phyloP scores from a whole-genome alignment of 192 early-diverging fungal species.

The Coemansia sp. region DNA sequence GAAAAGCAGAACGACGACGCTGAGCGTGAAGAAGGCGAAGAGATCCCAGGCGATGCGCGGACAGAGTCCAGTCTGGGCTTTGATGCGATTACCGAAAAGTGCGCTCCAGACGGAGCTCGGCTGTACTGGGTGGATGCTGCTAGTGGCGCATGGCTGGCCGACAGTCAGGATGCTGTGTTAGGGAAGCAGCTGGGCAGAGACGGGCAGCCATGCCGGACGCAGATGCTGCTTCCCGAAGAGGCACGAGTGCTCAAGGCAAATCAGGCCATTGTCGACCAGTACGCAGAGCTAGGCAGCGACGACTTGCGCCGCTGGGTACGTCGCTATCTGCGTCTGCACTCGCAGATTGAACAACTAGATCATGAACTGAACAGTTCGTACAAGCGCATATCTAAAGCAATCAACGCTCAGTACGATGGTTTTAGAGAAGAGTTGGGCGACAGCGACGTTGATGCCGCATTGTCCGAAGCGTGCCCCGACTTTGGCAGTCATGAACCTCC shows the following conservation, averaged over 20 bases:
- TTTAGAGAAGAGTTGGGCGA: constrained; percentile 30
- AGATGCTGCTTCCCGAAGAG: constrained; percentile 36
- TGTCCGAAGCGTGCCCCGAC: background rate
- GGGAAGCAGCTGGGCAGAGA: constrained; percentile 15
- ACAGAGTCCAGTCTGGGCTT: constrained; percentile 19
- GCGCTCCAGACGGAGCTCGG: constrained; percentile 24
- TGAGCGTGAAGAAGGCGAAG: constrained; percentile 51
- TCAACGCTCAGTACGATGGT: constrained; percentile 17
- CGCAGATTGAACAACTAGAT: constrained; percentile 19
- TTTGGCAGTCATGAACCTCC: background rate
- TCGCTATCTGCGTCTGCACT: constrained; percentile 32
- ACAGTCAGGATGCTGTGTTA: constrained; percentile 27
- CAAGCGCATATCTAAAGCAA: constrained; percentile 9
- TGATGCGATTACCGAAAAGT: constrained; percentile 18
- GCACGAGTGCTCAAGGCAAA: constrained; percentile 30
- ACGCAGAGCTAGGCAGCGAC: constrained; percentile 26
- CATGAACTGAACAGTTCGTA: constrained; percentile 17
- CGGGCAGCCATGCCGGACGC: constrained; percentile 23
- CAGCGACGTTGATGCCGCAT: constrained; percentile 16
- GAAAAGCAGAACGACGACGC: constrained; percentile 12
- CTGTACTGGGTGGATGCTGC: constrained; percentile 32
- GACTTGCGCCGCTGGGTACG: constrained; percentile 30
- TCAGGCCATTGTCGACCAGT: constrained; percentile 20
- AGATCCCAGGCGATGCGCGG: constrained; percentile 18
- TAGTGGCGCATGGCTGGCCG: constrained; percentile 32